Conservation (phyloP, 1,139 yeast species). For the Suhomyces bribrorum region DNA sequence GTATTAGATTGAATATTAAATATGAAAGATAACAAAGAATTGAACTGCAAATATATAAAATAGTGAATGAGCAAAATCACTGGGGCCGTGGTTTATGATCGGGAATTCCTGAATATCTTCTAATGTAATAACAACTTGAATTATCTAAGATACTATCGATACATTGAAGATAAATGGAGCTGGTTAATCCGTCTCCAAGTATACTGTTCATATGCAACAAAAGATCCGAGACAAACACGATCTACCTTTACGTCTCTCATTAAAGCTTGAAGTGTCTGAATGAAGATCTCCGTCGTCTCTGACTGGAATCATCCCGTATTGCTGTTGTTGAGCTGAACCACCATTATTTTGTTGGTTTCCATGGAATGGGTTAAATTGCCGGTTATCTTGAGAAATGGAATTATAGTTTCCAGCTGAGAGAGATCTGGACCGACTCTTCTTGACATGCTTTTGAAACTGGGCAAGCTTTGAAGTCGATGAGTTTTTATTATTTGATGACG, state of each 20-base stretch:
- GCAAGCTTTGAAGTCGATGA: slow-evolving; percentile 12
- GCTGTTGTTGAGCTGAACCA: slow-evolving; percentile 7
- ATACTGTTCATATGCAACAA: slow-evolving; percentile 14
- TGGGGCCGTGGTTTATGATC: too few species aligned
- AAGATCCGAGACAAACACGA: slow-evolving; percentile 17
- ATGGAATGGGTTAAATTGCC: slow-evolving; percentile 10
- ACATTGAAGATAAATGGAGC: too few species aligned
- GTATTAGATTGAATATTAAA: too few species aligned
- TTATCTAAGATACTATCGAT: too few species aligned
- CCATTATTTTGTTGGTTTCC: slow-evolving; percentile 7
- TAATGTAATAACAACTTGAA: too few species aligned
- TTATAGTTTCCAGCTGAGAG: slow-evolving; percentile 29
- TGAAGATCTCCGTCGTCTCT: slow-evolving; percentile 43
- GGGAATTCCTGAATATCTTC: too few species aligned
- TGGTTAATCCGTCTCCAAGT: too few species aligned
- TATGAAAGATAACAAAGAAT: too few species aligned
- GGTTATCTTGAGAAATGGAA: slow-evolving; percentile 29
- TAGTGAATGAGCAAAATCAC: too few species aligned
- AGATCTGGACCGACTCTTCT: slow-evolving; percentile 17
- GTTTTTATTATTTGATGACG: slow-evolving; percentile 10
- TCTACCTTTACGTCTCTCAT: slow-evolving; percentile 27
- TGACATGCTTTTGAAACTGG: slow-evolving; percentile 11
- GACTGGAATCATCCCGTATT: slow-evolving; percentile 34
- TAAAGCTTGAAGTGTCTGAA: slow-evolving; percentile 40
- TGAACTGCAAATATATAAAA: too few species aligned